These are phyloP conservation scores for Tricholoma terreum DNA, from an alignment of 768 basidiomycete genomes.

Conservation along the genomic window DNA sequence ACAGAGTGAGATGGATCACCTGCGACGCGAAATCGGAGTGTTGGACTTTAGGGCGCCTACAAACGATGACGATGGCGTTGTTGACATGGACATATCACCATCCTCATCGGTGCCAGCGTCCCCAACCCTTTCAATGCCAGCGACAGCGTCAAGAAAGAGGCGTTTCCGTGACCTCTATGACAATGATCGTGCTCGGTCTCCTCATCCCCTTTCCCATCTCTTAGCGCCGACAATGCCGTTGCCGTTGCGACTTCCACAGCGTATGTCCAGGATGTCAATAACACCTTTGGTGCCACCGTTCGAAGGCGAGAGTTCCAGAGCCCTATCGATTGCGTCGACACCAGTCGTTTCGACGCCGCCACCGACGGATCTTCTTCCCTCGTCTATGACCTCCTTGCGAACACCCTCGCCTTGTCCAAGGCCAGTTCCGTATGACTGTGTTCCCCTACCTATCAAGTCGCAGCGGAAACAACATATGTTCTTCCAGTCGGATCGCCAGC, in stretches of 20 bases:
- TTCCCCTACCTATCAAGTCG: constrained; percentile 22
- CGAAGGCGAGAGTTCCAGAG: background rate
- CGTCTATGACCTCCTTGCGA: background rate
- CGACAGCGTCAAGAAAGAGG: background rate
- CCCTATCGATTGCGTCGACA: background rate
- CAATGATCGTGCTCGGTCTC: background rate
- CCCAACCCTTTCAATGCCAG: background rate
- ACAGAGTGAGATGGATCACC: constrained; percentile 2
- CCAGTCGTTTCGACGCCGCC: background rate
- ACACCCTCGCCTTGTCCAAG: background rate
- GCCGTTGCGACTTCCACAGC: background rate
- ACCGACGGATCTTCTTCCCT: background rate
- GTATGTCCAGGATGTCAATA: background rate
- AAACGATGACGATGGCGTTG: background rate
- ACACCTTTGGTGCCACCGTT: background rate
- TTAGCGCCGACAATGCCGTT: background rate
- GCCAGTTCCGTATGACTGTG: constrained; percentile 10
- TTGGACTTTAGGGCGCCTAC: background rate
- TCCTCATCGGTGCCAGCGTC: background rate
- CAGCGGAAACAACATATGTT: constrained; percentile 22
- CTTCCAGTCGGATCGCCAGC: background rate
- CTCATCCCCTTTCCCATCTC: constrained; percentile 1
- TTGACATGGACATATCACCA: background rate
- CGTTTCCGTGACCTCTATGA: background rate
- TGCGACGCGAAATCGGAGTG: constrained; percentile 1